Evolutionary conservation across 2,329 filamentous ascomycete genomes (phyloP), one percentile per base, ranked within the genome.

Genomic region (Clonostachys chloroleuca): DNA sequence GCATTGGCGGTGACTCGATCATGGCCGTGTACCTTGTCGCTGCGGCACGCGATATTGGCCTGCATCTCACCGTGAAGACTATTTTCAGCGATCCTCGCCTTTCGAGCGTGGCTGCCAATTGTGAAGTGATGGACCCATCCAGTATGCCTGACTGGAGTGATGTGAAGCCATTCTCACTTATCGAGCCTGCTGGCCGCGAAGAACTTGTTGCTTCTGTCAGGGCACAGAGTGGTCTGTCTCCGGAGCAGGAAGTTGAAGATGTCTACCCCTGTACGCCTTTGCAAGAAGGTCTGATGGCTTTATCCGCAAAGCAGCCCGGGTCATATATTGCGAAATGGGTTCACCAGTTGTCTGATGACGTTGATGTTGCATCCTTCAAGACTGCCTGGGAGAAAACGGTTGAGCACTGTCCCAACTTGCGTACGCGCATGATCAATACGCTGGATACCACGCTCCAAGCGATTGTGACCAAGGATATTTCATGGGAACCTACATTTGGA

Each of bases 241-340:
- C 33, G 17, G 17, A 45, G 46, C 35, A 40, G 17, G 34, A 47
- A 13, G 16, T 33, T 16, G 34, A 34, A 16, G 46, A 47, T 40
- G 46, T 36, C 13, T 47, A 37, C 30, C 46, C 46, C 17, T 47
- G 42, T 35, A 43, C 41, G 10, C 8, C 30, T 4, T 35, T 47
- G 5, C 46, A 47, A n/a, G 34, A 44, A 20, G 64, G 62, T 5
- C 56, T 70, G 3, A 55, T 70, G 35, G 59, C 63, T 1, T 52
- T 67, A 2, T 57, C 64, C 3, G 55, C 51, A 37, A 58, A 58
- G 35, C 54, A 61, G 14, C 36, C 51, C 2, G 65, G 62, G 2
- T 60, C 60, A 2, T 70, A 71, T 40, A 56, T 68, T 34, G 41
- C 41, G 9, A 43, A 39, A 12, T 44, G 24, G 12, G 33, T 37